These are phyloP conservation scores for Penstemon davidsonii DNA, from an alignment of 257 asterid species.

Conservation along the genomic window DNA sequence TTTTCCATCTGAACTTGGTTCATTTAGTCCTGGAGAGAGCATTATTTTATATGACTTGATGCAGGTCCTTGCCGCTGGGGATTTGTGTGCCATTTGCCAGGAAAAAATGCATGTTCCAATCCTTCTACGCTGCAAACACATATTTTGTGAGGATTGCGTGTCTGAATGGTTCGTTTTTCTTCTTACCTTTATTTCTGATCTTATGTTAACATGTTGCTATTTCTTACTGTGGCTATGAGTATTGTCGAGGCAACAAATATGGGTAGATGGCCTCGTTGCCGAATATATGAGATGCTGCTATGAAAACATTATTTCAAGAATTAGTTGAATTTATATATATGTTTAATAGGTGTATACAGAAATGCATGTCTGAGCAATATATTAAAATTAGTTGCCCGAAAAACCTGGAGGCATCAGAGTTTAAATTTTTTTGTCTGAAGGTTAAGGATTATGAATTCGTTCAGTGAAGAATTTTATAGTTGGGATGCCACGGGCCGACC, in stretches of 20 bases:
- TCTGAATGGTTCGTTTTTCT: slow-evolving; percentile 69
- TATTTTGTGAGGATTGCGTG: slow-evolving; percentile 87
- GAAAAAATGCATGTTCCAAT: slow-evolving; percentile 84
- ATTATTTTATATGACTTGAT: slow-evolving; percentile 23
- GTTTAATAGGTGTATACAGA: neutral
- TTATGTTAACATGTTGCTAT: neutral
- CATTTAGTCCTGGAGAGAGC: neutral
- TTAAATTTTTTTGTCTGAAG: neutral
- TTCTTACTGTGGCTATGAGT: slow-evolving; percentile 10
- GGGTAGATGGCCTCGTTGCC: neutral
- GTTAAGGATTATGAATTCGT: neutral
- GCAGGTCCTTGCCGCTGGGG: slow-evolving; percentile 80
- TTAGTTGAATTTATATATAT: neutral
- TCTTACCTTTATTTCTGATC: slow-evolving; percentile 5
- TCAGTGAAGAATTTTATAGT: neutral
- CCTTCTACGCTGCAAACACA: slow-evolving; percentile 77
- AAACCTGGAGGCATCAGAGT: neutral
- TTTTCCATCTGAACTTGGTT: neutral
- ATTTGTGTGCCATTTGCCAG: slow-evolving; percentile 90
- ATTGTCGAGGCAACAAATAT: slow-evolving; percentile 14
- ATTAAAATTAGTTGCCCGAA: neutral
- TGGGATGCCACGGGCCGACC: neutral
- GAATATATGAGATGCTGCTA: slow-evolving; percentile 6
- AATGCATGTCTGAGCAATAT: neutral
- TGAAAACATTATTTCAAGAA: neutral